Evolutionary conservation across 768 basidiomycete genomes (phyloP).

Genomic region (Calocybe gangraenosa): DNA sequence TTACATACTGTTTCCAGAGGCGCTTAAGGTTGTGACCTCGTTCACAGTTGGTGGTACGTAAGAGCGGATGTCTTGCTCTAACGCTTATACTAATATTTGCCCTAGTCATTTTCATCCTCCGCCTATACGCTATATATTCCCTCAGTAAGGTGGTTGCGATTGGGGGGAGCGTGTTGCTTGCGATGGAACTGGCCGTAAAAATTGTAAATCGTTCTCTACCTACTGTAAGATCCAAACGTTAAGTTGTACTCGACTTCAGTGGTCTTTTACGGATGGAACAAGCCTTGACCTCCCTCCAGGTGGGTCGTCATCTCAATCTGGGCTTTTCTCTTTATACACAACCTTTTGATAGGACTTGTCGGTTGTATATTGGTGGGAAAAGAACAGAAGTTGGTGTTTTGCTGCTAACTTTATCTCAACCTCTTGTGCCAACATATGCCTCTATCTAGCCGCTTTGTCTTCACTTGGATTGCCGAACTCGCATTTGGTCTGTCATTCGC

Average conservation of each 20-base stretch:
- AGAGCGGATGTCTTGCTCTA: neutral
- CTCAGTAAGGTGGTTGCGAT: slow-evolving; percentile 17
- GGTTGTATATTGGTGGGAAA: slow-evolving; percentile 34
- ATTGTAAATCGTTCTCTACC: slow-evolving; percentile 22
- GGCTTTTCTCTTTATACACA: neutral
- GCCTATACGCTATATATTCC: slow-evolving; percentile 24
- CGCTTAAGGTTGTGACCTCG: slow-evolving; percentile 27
- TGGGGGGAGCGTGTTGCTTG: slow-evolving; percentile 19
- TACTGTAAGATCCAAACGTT: neutral
- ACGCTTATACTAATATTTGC: neutral
- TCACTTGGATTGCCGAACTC: slow-evolving; percentile 33
- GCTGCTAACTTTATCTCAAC: neutral
- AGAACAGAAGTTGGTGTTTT: slow-evolving; percentile 19
- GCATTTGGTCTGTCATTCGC: too few species aligned
- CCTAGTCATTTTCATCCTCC: slow-evolving; percentile 7
- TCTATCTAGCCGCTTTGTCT: slow-evolving; percentile 27
- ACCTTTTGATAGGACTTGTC: slow-evolving; percentile 21
- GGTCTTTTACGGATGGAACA: slow-evolving; percentile 33
- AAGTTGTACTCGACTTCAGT: slow-evolving; percentile 20
- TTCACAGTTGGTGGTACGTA: slow-evolving; percentile 30
- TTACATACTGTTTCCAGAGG: slow-evolving; percentile 32
- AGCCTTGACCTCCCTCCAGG: slow-evolving; percentile 26
- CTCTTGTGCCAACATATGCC: neutral
- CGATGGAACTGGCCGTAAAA: slow-evolving; percentile 25
- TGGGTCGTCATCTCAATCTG: slow-evolving; percentile 8